These are phyloP conservation scores for Huntiella omanensis DNA, from an alignment of 2,329 filamentous ascomycete genomes.

Conservation along the genomic window DNA sequence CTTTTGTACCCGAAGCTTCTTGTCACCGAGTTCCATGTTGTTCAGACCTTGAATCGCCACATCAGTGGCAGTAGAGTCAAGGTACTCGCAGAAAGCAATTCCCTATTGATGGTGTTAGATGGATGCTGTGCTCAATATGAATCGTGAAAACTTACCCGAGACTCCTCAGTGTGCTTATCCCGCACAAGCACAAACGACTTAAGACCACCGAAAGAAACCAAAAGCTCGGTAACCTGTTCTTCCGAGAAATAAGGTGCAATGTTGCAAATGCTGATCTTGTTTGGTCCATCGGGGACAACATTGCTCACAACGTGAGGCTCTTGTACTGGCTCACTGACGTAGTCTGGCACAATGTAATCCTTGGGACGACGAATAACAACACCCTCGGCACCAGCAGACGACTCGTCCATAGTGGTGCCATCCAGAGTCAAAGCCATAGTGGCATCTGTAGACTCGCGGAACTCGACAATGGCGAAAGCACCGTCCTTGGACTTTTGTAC, in stretches of 20 bases:
- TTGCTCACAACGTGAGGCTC: conserved; percentile 23
- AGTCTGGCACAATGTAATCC: conserved; percentile 83
- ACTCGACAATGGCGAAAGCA: conserved; percentile 75
- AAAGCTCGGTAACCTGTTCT: conserved; percentile 76
- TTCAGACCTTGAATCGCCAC: conserved; percentile 82
- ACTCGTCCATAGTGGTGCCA: conserved; percentile 60
- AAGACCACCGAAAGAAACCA: conserved; percentile 79
- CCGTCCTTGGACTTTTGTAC: conserved; percentile 65
- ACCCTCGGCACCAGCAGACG: conserved; percentile 40
- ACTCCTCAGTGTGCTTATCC: conserved; percentile 69
- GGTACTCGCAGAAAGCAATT: conserved; percentile 92
- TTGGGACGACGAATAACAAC: conserved; percentile 74
- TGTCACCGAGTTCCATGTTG: conserved; percentile 81
- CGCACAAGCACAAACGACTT: conserved; percentile 86
- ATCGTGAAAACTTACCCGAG: conserved; percentile 42
- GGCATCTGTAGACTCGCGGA: conserved; percentile 70
- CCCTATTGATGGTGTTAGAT: conserved; percentile 38
- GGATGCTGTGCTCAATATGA: background rate
- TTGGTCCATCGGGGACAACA: conserved; percentile 73
- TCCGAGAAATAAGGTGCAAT: conserved; percentile 77
- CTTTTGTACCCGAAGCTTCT: conserved; percentile 65
- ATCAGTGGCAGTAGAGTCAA: conserved; percentile 54
- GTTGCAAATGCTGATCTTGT: conserved; percentile 88
- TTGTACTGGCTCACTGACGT: background rate
- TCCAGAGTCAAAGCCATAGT: conserved; percentile 83